Evolutionary conservation across 1,284 basidiomycete species (phyloP), one percentile per base, ranked within the genome.

Genomic region (Mrakiaceae sp.): DNA sequence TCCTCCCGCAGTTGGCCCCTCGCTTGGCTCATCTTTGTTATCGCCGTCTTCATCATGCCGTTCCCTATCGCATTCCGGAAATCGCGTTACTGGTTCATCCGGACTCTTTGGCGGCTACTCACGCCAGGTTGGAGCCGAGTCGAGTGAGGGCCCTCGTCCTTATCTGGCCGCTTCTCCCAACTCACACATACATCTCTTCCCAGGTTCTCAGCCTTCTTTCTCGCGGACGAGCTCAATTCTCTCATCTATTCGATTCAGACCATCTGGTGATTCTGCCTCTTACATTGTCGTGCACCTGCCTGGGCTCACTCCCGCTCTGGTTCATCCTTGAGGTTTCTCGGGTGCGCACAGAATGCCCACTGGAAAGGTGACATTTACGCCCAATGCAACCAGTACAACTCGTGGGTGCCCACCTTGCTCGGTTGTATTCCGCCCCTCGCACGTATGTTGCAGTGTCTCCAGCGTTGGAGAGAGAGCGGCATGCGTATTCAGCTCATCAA

Each of bases 371-470:
- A 80, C 11, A 81, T 84, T 75, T 70, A 9, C 70, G 71, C 63
- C 80, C 64, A 75, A 74, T 55, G 66, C 73, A 16, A 78, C 79
- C 12, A 72, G 71, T 39, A 67, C 67, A 7, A 44, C 46, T 51
- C 71, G 79, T 53, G 89, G 87, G 87, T 82, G 78, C n/a, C 73
- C 81, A 46, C 79, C 82, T 5, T 85, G 83, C 68, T 69, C 82
- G 2, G 76, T 87, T 40, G 82, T 77, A 69, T 90, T 0, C 90
- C 90, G 0, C 79, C 87, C 12, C 64, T 88, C 0, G 78, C 85
- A 47, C 90, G 94, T 78, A 73, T 93, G 56, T 79, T 88, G 10
- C 94, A 98, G 74, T 91, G 89, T 74, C 71, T 95, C 53, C 87
- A 86, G 70, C 90, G 94, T 79, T 97, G 86, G 74, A 76, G 76